phyloP scores from a whole-genome alignment of 495 filamentous ascomycete genomes.

The Friedmanniomyces simplex region DNA sequence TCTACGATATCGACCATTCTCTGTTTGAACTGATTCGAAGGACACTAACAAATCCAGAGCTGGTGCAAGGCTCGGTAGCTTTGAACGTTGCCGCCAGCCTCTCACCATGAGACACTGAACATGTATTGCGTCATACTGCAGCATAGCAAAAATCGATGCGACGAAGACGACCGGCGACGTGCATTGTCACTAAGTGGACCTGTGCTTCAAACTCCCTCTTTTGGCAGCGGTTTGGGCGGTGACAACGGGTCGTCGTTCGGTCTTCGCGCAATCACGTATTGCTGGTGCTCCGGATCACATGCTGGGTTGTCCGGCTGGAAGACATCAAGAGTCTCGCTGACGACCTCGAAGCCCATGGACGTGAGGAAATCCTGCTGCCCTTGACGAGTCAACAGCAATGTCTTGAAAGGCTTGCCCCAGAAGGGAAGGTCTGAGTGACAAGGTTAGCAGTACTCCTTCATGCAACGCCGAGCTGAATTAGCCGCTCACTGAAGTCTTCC shows the following conservation, averaged over 20 bases:
- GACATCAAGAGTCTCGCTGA: background rate
- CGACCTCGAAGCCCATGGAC: constrained; percentile 3
- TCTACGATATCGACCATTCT: no score
- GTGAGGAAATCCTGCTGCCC: background rate
- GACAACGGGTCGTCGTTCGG: background rate
- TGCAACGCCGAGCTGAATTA: background rate
- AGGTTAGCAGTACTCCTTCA: background rate
- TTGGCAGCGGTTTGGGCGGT: background rate
- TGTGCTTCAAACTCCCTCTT: background rate
- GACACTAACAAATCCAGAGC: no score
- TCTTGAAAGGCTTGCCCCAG: background rate
- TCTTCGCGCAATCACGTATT: constrained; percentile 5
- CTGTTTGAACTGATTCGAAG: no score
- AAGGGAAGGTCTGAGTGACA: background rate
- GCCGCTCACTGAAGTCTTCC: background rate
- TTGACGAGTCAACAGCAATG: background rate
- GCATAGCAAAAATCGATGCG: no score
- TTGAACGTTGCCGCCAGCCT: no score
- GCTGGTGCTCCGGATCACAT: constrained; percentile 5
- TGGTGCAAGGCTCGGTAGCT: no score
- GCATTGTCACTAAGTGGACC: no score
- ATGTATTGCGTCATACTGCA: no score
- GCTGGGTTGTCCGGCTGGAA: constrained; percentile 1
- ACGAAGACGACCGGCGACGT: no score
- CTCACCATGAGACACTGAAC: no score